A percentile compares a stretch with the other conserved stretches of the same genome.
Conservation (phyloP, 2,329 filamentous ascomycete genomes). For the Cladorrhinum sp. region DNA sequence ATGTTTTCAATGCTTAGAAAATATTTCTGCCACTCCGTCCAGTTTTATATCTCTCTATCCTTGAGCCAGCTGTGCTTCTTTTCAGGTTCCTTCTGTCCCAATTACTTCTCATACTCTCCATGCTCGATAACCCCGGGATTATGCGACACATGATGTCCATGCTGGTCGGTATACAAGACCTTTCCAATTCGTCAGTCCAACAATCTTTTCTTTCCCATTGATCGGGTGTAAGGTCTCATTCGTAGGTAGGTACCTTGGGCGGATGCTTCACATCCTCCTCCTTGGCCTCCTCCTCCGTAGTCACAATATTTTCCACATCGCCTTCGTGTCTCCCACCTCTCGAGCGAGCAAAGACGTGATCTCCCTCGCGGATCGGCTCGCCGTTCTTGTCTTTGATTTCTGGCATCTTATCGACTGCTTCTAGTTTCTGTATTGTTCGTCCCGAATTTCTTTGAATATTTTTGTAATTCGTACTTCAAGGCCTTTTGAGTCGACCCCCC, state of each 20-base stretch:
- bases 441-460: too few species aligned
- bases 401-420: slow-evolving; percentile 21
- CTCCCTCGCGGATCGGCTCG: slow-evolving; percentile 38
- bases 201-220: not conserved
- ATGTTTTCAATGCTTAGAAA: not conserved
- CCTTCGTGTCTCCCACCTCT: slow-evolving; percentile 40
- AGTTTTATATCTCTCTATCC: not conserved
- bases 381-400: slow-evolving; percentile 35
- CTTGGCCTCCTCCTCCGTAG: slow-evolving; percentile 34
- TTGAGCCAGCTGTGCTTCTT: too few species aligned
- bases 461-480: too few species aligned
- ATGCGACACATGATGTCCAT: slow-evolving; percentile 38
- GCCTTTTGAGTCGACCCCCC: too few species aligned
- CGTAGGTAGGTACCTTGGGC: slow-evolving; percentile 35
- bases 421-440: not conserved
- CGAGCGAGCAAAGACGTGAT: slow-evolving; percentile 39
- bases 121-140: slow-evolving; percentile 37
- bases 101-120: slow-evolving; percentile 31
- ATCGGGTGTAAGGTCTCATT: too few species aligned
- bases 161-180: slow-evolving; percentile 39
- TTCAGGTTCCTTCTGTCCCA: too few species aligned
- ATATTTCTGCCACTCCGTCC: too few species aligned
- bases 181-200: slow-evolving; percentile 11
- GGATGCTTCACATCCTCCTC: slow-evolving; percentile 39
- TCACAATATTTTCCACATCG: slow-evolving; percentile 38